phyloP scores from a whole-genome alignment of 331 rosid species.

The Pyracantha coccinea region DNA sequence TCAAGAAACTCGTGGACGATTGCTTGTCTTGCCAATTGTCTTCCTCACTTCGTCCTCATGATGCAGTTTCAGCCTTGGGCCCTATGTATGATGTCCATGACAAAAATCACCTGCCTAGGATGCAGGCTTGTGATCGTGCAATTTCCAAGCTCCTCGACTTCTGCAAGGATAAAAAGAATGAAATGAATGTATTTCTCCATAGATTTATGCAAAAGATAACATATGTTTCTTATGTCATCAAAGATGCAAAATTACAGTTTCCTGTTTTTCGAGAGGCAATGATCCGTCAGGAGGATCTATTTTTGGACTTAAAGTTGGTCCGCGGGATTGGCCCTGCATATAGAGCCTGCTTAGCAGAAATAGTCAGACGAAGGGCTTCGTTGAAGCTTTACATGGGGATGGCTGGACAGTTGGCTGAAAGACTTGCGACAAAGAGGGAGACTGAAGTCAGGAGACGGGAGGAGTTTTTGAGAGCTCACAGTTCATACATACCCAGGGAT shows the following conservation, averaged over 20 bases:
- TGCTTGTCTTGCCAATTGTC: constrained; percentile 69
- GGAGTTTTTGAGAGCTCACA: constrained; percentile 56
- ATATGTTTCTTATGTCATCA: constrained; percentile 59
- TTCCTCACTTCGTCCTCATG: constrained; percentile 92
- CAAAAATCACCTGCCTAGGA: constrained; percentile 71
- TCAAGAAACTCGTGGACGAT: constrained; percentile 88
- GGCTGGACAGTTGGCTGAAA: constrained; percentile 99
- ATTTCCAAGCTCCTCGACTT: constrained; percentile 63
- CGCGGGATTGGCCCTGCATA: constrained; percentile 80
- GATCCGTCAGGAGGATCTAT: constrained; percentile 71
- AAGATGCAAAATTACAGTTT: constrained; percentile 80
- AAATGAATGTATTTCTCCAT: constrained; percentile 74
- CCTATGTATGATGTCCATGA: constrained; percentile 94
- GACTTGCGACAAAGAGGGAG: constrained; percentile 76
- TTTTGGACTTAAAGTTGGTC: constrained; percentile 66
- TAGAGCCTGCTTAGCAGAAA: constrained; percentile 90
- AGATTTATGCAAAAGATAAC: constrained; percentile 69
- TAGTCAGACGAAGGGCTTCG: constrained; percentile 88
- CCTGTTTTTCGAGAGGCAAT: constrained; percentile 91
- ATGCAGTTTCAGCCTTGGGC: constrained; percentile 97
- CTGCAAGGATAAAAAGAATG: constrained; percentile 77
- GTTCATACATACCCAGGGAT: constrained; percentile 62
- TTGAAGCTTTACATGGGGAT: constrained; percentile 95
- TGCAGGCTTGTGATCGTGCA: constrained; percentile 71
- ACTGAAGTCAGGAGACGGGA: constrained; percentile 62